Base-by-base conservation (phyloP, 306 rosid species). In the Erythrophleum fordii region DNA sequence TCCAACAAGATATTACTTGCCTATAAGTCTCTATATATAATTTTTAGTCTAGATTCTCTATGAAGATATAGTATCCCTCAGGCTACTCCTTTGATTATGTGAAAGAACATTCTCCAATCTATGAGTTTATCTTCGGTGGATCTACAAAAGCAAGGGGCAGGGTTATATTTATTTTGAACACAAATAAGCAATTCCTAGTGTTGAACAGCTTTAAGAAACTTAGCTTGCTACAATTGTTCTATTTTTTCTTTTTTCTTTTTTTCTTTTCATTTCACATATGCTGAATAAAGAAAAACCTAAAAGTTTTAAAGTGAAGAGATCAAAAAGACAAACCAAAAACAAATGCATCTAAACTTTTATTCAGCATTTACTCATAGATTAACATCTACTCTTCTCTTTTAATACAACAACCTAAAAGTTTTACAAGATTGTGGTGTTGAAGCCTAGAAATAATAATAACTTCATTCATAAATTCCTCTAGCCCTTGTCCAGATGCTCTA, bases 41-140 rank as follows among this genome's bases (percentile, higher is more conserved):
- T 66, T 39, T 2, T 66, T 11, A 39, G 51, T 66, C 51, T 66
- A 37, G 72, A 66, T 20, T 66, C 72, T 11, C 72, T 66, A 39
- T 66, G 72, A 66, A 66, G 72, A 5, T 66, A 37, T 1, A 66
- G 51, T 5, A 66, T 5, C 1, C 72, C 51, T 4, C 72, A 3
- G 20, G 72, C 72, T 9, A 20, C 1, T 39, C 72, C 72, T 34
- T 65, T 28, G 4, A 65, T 65, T 35, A 65, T 65, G 8, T 1
- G 0, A 35, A 34, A 35, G 1, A 16, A 26, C n/a, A 3, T 65
- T 35, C 6, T 1, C 71, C 71, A 65, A 37, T 65, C 46, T 0
- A 65, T 28, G 6, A 35, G 48, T 18, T 35, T 7, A 18, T 18
- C 28, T 1, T 65, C 16, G 48, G 22, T 8, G 48, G 28, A 35